Evolutionary conservation across 371 early-diverging fungal species (phyloP).

Genomic region (Mortierella sp.): DNA sequence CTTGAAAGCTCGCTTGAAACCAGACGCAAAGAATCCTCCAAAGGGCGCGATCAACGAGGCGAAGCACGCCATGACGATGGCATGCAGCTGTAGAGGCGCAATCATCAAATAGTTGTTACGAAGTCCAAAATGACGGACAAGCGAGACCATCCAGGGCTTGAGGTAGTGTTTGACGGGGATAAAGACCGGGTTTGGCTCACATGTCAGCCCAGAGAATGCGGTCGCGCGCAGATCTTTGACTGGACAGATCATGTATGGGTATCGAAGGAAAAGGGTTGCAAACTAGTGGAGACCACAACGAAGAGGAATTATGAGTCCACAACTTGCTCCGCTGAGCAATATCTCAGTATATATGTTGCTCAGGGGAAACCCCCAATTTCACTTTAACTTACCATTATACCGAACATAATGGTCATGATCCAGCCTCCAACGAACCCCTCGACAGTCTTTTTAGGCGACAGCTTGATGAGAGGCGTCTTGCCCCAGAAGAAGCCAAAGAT

Average conservation of each 20-base stretch:
- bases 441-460: constrained; percentile 99
- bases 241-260: constrained; percentile 90
- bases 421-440: constrained; percentile 99
- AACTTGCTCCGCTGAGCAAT: too few species aligned
- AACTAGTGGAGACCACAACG: constrained; percentile 47
- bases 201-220: constrained; percentile 63
- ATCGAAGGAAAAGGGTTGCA: constrained; percentile 69
- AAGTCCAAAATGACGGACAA: constrained; percentile 56
- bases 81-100: constrained; percentile 92
- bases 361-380: too few species aligned
- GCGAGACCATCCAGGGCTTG: constrained; percentile 57
- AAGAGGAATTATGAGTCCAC: too few species aligned
- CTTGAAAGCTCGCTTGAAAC: constrained; percentile 97
- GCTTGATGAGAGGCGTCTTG: constrained; percentile 91
- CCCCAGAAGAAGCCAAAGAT: constrained; percentile 96
- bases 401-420: constrained; percentile 88
- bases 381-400: constrained; percentile 72
- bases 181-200: constrained; percentile 80
- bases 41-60: constrained; percentile 99
- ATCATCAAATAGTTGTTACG: constrained; percentile 59
- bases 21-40: constrained; percentile 99
- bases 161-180: constrained; percentile 63
- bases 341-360: too few species aligned
- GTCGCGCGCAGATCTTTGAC: constrained; percentile 73
- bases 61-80: constrained; percentile 91